These are phyloP conservation scores for Chlamydomonas urium DNA, from an alignment of 139 green algal species.

Conservation along the genomic window DNA sequence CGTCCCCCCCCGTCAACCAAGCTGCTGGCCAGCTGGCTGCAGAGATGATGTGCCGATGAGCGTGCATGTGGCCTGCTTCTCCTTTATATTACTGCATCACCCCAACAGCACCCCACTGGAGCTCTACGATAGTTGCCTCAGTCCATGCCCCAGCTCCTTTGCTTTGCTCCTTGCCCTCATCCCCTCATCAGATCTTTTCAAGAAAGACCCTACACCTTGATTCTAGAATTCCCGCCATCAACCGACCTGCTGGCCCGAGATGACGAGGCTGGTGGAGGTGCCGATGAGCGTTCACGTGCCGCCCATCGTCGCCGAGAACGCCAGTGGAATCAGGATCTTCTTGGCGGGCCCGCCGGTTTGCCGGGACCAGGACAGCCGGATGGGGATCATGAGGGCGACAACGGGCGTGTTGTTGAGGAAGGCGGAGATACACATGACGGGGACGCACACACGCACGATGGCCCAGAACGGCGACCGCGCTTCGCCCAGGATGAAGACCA, in stretches of 20 bases:
- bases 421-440: conserved; percentile 51
- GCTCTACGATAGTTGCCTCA: too few species aligned
- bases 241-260: conserved; percentile 49
- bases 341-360: conserved; percentile 15
- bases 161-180: too few species aligned
- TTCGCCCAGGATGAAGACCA: not conserved
- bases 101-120: too few species aligned
- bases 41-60: too few species aligned
- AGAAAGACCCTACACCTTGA: too few species aligned
- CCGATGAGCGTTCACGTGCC: conserved; percentile 78
- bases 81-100: too few species aligned
- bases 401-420: conserved; percentile 81
- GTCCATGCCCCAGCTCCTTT: too few species aligned
- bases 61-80: too few species aligned
- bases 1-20: too few species aligned
- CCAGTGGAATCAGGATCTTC: conserved; percentile 64
- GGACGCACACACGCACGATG: conserved; percentile 26
- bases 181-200: too few species aligned
- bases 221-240: too few species aligned
- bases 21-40: too few species aligned
- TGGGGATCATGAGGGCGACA: conserved; percentile 47
- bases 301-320: conserved; percentile 67
- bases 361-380: conserved; percentile 38
- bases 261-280: conserved; percentile 78
- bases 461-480: not conserved